Evolutionary conservation across 2,329 filamentous ascomycete genomes (phyloP), one percentile per base, ranked within the genome.

Genomic region (Amylocarpus encephaloides): DNA sequence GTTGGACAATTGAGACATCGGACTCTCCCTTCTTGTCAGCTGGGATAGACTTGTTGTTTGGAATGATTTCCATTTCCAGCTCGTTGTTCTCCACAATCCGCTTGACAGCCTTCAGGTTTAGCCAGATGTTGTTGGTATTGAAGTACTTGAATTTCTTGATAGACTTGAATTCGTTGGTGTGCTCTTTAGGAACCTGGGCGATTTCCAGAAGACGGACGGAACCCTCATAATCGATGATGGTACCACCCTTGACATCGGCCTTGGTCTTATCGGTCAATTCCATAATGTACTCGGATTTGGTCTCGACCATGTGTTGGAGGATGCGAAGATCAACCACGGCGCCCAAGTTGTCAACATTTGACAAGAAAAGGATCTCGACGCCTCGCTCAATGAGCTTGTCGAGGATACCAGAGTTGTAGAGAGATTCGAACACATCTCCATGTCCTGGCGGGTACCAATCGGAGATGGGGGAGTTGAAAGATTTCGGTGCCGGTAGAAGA

Each of bases 71-170:
- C 88, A 98, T 95, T 74, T 91, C 88, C 48, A 98, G 85, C 78
- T 97, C 92, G 70, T 95, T 89, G 72, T 94, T 90, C 82, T 97
- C 93, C 6, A 98, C 93, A 48, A 98, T 90, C 54, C 93, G 91
- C 86, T 97, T 97, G 75, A 98, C 87, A 62, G 93, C 93, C 69
- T 88, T 85, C 64, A 96, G 80, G 77, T 95, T 95, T 80, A 98
- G 87, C 93, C 93, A 98, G 75, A 98, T 96, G 82, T 98, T 98
- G 87, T 98, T 98, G 73, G 93, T 98, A 83, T 98, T 98, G 86
- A 98, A 98, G 84, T 98, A 98, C 82, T 95, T 96, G 86, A 98
- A 98, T 82, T 98, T 98, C 86, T 98, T 98, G 80, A 98, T 98
- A 43, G 91, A 96, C 85, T 98, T 98, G 88, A 98, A 98, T 77